phyloP scores from a whole-genome alignment of 2,329 filamentous ascomycete genomes.

The Hirsutella minnesotensis region DNA sequence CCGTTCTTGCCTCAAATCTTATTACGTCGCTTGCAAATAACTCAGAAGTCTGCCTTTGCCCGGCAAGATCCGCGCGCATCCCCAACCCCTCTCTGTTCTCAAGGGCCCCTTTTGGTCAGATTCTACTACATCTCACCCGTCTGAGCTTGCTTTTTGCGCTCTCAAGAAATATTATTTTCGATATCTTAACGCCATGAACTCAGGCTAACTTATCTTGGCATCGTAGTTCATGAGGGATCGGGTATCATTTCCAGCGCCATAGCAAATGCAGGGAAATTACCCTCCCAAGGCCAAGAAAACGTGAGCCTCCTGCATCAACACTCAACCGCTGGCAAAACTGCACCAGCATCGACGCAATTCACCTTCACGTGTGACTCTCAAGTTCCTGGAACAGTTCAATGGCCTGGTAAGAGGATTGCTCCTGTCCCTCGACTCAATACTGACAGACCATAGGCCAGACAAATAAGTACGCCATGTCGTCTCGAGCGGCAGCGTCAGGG shows the following conservation, averaged over 20 bases:
- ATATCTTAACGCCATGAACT: neutral
- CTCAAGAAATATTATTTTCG: neutral
- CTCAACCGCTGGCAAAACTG: constrained; percentile 40
- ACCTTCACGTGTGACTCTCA: constrained; percentile 94
- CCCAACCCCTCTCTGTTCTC: neutral
- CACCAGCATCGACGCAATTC: constrained; percentile 73
- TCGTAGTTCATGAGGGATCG: constrained; percentile 29
- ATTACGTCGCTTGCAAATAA: too few species aligned
- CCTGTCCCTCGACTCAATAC: neutral
- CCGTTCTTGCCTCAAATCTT: too few species aligned
- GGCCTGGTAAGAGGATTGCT: constrained; percentile 42
- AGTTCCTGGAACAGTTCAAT: constrained; percentile 65
- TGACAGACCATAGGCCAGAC: constrained; percentile 10
- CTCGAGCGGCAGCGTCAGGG: constrained; percentile 8
- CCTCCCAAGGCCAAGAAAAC: constrained; percentile 62
- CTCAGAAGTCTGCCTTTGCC: too few species aligned
- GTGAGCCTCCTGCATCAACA: constrained; percentile 66
- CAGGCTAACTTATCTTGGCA: neutral
- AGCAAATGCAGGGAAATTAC: constrained; percentile 68
- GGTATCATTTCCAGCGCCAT: constrained; percentile 91
- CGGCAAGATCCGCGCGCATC: neutral
- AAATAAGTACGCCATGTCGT: constrained; percentile 10
- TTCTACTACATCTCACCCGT: neutral
- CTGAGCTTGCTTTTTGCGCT: neutral
- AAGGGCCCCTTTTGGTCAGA: neutral